Base-by-base conservation (phyloP, 192 early-diverging fungal genomes). In the Coemansia sp. region DNA sequence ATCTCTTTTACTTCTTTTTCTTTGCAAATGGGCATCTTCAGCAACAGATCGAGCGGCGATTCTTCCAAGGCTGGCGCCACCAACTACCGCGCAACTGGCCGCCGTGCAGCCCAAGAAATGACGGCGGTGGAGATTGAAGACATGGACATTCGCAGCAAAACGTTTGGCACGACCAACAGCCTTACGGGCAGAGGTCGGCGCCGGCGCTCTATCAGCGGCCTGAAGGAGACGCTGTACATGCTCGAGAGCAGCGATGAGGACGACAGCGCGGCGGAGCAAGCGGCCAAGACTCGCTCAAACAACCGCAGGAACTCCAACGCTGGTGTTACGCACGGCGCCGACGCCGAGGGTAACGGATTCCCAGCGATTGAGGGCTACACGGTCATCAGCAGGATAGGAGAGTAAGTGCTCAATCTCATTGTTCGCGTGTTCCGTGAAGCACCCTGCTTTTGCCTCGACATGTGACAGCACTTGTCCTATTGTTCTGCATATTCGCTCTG, bases 351-450 rank as follows among this genome's bases (percentile, higher is more conserved):
- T 20, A 70, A 61, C 64, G 79, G 73, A 8, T 72, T 70, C 47
- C 73, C 79, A 12, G 26, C 79, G n/a, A 72, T 82, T 58, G 79
- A 82, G 16, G 79, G 79, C 13, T 82, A 76, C 70, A 70, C 73
- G 9, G 73, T 82, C 16, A 55, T 76, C 3, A 56, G 52, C 69
- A 45, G 74, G 11, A 76, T 82, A 50, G 79, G 79, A 59, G 73
- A 82, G 70, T 72, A 77, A 69, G 69, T 71, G 50, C 25, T 28
- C 45, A 48, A 48, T 23, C 20, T 4, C 23, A 6, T 26, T 52
- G 10, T 4, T n/a, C 14, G 52, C 16, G 28, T 33, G 28, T n/a
- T 55, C 26, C 26, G 12, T 28, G 52, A 31, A 55, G 26, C 52
- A n/a, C 26, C 25, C 14, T 13, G 37, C 9, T 12, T 25, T 14